phyloP scores from a whole-genome alignment of 805 yeast species.

The Blastobotrys terrestris region DNA sequence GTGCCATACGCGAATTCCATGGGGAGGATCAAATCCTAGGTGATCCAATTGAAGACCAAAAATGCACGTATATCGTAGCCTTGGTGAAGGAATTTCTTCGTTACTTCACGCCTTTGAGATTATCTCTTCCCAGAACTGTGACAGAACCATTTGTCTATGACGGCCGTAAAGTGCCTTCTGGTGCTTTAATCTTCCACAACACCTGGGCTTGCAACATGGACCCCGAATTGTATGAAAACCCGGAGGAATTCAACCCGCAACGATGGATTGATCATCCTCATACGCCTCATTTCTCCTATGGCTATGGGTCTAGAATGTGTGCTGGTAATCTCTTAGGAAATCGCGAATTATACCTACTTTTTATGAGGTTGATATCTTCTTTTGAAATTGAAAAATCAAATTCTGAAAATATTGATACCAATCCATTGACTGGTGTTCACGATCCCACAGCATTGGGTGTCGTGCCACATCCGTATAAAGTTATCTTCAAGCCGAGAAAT shows the following conservation, averaged over 20 bases:
- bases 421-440: conserved; percentile 20
- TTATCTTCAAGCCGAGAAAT: conserved; percentile 21
- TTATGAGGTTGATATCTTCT: conserved; percentile 44
- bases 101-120: conserved; percentile 59
- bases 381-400: conserved; percentile 37
- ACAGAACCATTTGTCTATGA: neutral
- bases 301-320: conserved; percentile 65
- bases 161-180: conserved; percentile 39
- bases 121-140: conserved; percentile 43
- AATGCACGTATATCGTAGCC: conserved; percentile 42
- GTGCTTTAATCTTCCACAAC: conserved; percentile 55
- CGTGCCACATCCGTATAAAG: conserved; percentile 19
- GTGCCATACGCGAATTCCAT: conserved; percentile 25
- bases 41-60: conserved; percentile 34
- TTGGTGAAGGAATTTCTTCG: conserved; percentile 58
- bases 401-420: conserved; percentile 16
- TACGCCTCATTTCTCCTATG: conserved; percentile 30
- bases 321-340: conserved; percentile 56
- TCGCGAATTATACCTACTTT: conserved; percentile 54
- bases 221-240: conserved; percentile 14
- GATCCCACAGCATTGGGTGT: conserved; percentile 23
- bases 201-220: conserved; percentile 69
- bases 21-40: conserved; percentile 23
- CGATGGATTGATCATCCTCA: conserved; percentile 5
- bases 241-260: conserved; percentile 10